A percentile compares a stretch with the other conserved stretches of the same genome.
These are phyloP conservation scores for Nicotiana tomentosiformis DNA, from an alignment of 257 asterid species.

Conservation along the genomic window DNA sequence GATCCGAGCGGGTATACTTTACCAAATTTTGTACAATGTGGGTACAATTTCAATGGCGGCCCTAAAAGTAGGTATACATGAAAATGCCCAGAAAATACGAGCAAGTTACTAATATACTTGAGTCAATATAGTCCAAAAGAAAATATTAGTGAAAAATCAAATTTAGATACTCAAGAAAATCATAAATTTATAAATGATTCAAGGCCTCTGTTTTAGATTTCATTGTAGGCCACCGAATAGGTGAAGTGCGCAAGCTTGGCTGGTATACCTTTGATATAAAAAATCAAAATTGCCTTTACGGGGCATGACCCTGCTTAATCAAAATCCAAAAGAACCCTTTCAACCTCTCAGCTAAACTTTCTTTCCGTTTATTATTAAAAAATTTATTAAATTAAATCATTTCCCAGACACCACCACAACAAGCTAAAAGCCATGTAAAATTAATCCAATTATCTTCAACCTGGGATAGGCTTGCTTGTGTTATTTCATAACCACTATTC, in stretches of 20 bases:
- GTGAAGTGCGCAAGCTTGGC: background rate
- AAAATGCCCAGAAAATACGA: no score
- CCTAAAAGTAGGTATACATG: no score
- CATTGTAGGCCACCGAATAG: no score
- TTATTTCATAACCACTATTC: background rate
- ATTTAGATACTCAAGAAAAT: no score
- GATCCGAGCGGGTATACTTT: no score
- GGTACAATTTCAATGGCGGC: no score
- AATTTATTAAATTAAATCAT: background rate
- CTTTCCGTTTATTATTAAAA: background rate
- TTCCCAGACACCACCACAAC: background rate
- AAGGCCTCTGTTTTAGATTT: no score
- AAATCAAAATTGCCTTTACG: background rate
- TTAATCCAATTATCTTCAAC: background rate
- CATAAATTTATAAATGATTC: no score
- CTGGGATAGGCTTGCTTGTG: background rate
- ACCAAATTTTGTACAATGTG: no score
- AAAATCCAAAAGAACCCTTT: background rate
- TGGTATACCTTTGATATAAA: background rate
- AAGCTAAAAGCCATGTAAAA: background rate
- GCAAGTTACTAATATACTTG: no score
- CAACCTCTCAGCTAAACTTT: background rate
- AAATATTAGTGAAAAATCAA: no score
- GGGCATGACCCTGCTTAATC: background rate
- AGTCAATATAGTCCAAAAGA: no score